Percentiles rank a stretch among this genome's conserved stretches.
Evolutionary conservation across 257 asterid genomes (phyloP).

Genomic region (Verbascum thapsus): DNA sequence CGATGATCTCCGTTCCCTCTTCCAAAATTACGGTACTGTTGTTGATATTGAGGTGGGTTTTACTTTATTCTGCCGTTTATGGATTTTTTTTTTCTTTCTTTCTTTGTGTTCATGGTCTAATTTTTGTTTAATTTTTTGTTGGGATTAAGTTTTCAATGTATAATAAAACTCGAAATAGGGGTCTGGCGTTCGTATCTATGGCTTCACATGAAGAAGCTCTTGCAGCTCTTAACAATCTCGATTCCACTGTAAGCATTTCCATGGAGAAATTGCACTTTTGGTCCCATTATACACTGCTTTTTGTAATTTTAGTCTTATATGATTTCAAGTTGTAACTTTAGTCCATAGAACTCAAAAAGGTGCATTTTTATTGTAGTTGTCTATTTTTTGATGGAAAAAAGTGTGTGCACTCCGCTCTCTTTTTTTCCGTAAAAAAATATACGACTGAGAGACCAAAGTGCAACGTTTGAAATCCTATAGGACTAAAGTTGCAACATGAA

Average conservation of each 20-base stretch:
- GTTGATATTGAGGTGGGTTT: slow-evolving; percentile 68
- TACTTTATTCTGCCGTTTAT: neutral
- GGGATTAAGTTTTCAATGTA: slow-evolving; percentile 71
- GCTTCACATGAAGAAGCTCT: slow-evolving; percentile 79
- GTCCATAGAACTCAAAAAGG: too few relatives aligned
- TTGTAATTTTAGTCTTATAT: neutral
- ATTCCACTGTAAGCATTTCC: slow-evolving; percentile 55
- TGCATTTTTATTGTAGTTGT: too few relatives aligned
- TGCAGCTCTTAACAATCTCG: slow-evolving; percentile 64
- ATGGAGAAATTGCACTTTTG: neutral
- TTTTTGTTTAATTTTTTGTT: neutral
- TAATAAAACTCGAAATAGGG: slow-evolving; percentile 79
- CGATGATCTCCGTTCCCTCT: slow-evolving; percentile 74
- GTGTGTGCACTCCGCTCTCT: too few relatives aligned
- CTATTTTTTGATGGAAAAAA: too few relatives aligned
- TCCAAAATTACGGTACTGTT: slow-evolving; percentile 68
- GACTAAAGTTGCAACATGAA: too few relatives aligned
- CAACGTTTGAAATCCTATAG: too few relatives aligned
- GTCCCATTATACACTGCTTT: neutral
- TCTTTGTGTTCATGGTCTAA: slow-evolving; percentile 14
- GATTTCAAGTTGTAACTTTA: neutral
- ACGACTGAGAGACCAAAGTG: too few relatives aligned
- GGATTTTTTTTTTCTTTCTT: neutral
- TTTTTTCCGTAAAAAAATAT: too few relatives aligned
- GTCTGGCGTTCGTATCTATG: slow-evolving; percentile 89